Conservation (phyloP, 177 flowering plant species). For the Tripterygium wilfordii region DNA sequence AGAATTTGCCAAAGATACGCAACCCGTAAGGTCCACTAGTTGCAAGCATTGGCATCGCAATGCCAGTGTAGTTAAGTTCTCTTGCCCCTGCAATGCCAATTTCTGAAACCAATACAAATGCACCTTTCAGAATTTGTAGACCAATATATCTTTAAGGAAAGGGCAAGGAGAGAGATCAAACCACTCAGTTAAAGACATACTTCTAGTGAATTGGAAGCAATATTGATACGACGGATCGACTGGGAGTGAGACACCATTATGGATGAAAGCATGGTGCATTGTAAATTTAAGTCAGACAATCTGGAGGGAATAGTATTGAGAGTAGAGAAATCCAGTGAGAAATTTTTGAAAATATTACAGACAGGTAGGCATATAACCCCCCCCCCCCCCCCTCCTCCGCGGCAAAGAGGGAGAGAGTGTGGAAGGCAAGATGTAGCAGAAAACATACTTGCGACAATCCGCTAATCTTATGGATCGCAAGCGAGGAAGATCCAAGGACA, state of each 20-base stretch:
- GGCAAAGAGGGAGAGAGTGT: no score
- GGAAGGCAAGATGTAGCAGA: background rate
- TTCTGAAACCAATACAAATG: conserved; percentile 44
- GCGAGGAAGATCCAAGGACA: conserved; percentile 69
- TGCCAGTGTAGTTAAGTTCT: conserved; percentile 62
- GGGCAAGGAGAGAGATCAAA: background rate
- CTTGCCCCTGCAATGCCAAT: conserved; percentile 82
- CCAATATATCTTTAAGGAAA: background rate
- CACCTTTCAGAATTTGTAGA: background rate
- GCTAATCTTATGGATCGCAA: conserved; percentile 67
- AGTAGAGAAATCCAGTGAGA: no score
- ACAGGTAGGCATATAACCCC: no score
- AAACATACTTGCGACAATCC: conserved; percentile 82
- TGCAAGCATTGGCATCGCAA: conserved; percentile 70
- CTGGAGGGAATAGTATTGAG: conserved; percentile 43
- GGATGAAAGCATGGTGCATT: conserved; percentile 56
- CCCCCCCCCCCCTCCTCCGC: no score
- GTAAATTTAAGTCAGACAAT: conserved; percentile 68
- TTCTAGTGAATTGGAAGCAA: conserved; percentile 67
- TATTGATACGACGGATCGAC: conserved; percentile 58
- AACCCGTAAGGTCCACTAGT: conserved; percentile 91
- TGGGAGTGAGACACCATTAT: conserved; percentile 82
- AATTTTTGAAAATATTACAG: no score
- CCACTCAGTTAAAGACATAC: conserved; percentile 27
- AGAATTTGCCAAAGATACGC: conserved; percentile 78